Conservation (phyloP, 2,329 filamentous ascomycete genomes). For the Teratosphaeria gauchensis region DNA sequence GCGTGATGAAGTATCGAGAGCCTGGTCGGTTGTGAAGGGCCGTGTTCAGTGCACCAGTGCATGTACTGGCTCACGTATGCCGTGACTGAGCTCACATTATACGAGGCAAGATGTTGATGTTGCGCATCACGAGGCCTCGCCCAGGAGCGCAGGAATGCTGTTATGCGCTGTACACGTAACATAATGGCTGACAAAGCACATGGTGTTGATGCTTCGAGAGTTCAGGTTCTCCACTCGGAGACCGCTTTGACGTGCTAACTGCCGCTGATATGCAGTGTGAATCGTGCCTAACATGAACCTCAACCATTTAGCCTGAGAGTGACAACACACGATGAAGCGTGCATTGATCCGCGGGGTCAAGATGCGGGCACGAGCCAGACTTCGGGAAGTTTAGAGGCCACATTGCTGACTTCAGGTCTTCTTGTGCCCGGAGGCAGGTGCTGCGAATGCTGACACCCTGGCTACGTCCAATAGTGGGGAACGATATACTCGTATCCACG, state of each 20-base stretch:
- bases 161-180: too few species aligned
- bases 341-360: background rate
- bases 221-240: too few species aligned
- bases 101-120: background rate
- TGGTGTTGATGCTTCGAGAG: too few species aligned
- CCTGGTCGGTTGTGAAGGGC: conserved; percentile 3
- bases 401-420: background rate
- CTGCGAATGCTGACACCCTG: background rate
- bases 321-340: background rate
- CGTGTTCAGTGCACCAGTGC: background rate
- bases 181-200: too few species aligned
- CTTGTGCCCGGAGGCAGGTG: background rate
- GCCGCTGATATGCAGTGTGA: background rate
- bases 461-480: background rate
- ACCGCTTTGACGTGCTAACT: background rate
- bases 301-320: background rate
- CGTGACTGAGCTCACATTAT: background rate
- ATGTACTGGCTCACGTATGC: background rate
- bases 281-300: background rate
- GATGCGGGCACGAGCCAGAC: background rate
- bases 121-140: too few species aligned
- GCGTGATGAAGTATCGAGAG: conserved; percentile 24
- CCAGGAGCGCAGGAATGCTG: too few species aligned
- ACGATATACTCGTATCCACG: background rate
- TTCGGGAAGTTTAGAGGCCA: background rate